phyloP scores from a whole-genome alignment of 257 asterid species.

The Przewalskia tangutica region DNA sequence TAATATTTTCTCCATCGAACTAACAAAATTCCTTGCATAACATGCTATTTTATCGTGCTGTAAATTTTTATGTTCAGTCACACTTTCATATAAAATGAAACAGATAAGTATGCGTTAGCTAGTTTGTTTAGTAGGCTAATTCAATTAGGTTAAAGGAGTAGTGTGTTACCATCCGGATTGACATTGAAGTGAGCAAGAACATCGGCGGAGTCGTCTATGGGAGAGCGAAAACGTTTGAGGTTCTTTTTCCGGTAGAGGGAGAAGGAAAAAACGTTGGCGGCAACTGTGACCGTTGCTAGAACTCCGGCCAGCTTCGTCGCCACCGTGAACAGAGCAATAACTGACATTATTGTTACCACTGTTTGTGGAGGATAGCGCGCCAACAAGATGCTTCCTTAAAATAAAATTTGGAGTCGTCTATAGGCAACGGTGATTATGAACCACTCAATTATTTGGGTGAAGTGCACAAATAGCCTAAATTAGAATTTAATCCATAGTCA shows the following conservation, averaged over 20 bases:
- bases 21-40: background rate
- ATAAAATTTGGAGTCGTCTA: background rate
- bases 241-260: conserved; percentile 49
- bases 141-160: background rate
- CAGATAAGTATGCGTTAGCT: background rate
- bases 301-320: conserved; percentile 89
- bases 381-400: background rate
- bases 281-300: conserved; percentile 60
- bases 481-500: too few species aligned
- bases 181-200: conserved; percentile 57
- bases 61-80: background rate
- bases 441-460: background rate
- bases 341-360: conserved; percentile 25
- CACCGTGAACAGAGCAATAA: conserved; percentile 38
- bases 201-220: conserved; percentile 59
- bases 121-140: background rate
- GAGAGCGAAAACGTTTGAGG: conserved; percentile 53
- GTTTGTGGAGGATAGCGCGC: background rate
- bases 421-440: background rate
- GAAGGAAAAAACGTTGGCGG: conserved; percentile 75
- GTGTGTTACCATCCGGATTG: conserved; percentile 31
- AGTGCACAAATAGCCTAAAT: too few species aligned
- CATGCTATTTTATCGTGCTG: background rate
- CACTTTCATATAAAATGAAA: background rate
- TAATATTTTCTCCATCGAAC: background rate